Conservation (phyloP, 805 yeast genomes). For the Candida sakaeoensis region DNA sequence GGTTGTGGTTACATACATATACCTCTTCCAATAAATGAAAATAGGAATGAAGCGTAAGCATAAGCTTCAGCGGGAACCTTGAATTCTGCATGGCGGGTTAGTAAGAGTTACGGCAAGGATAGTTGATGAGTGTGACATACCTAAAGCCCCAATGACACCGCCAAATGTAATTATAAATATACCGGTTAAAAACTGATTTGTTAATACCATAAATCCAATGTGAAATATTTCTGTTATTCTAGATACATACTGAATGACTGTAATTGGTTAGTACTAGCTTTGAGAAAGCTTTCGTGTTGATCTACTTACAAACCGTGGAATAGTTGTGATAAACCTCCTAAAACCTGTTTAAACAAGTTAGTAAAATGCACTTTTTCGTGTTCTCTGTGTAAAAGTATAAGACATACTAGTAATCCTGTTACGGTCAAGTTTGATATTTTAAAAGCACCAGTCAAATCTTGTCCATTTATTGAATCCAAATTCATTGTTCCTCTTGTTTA, state of each 20-base stretch:
- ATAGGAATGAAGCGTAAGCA: conserved; percentile 63
- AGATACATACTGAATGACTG: conserved; percentile 31
- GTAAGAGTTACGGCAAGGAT: too few relatives aligned
- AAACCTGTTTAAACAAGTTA: conserved; percentile 27
- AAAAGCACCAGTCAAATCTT: conserved; percentile 44
- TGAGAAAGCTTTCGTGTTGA: too few relatives aligned
- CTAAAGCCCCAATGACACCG: conserved; percentile 46
- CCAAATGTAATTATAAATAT: conserved; percentile 57
- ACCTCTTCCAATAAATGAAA: conserved; percentile 75
- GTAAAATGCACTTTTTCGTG: neutral
- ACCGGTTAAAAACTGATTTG: conserved; percentile 50
- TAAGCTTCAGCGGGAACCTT: conserved; percentile 57
- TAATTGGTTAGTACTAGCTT: conserved; percentile 17
- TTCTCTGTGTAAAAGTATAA: neutral
- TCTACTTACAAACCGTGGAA: conserved; percentile 45
- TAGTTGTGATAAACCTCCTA: conserved; percentile 48
- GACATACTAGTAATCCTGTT: conserved; percentile 50
- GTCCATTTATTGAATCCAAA: conserved; percentile 40
- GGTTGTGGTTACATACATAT: conserved; percentile 41
- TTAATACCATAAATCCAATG: conserved; percentile 21
- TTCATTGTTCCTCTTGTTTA: conserved; percentile 27
- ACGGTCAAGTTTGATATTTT: conserved; percentile 52
- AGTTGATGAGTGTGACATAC: conserved; percentile 35
- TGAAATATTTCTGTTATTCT: neutral
- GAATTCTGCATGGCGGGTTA: conserved; percentile 33